Conservation (phyloP, 2,329 filamentous ascomycete genomes). For the Metarhizium humberi region DNA sequence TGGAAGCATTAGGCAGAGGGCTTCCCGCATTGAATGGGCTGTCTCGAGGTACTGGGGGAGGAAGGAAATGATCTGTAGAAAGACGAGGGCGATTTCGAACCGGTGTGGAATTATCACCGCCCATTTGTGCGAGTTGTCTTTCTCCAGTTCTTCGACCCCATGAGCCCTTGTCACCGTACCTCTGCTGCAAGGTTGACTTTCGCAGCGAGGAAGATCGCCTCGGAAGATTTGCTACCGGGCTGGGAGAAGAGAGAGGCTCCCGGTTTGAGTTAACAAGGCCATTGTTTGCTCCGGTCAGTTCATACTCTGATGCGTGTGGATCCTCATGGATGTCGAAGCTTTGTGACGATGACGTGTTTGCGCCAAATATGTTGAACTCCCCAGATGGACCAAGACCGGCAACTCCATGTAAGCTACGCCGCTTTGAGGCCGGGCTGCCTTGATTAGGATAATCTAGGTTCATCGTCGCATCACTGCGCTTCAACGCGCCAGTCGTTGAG, state of each 20-base stretch:
- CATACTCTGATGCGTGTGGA: constrained; percentile 37
- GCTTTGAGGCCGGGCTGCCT: constrained; percentile 82
- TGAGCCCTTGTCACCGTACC: constrained; percentile 59
- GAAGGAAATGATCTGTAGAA: constrained; percentile 70
- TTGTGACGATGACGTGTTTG: constrained; percentile 29
- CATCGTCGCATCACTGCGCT: constrained; percentile 86
- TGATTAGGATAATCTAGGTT: constrained; percentile 69
- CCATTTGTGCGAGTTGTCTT: constrained; percentile 41
- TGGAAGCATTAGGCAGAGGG: constrained; percentile 42
- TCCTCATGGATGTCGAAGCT: constrained; percentile 47
- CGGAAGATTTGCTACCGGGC: constrained; percentile 45
- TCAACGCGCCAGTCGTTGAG: constrained; percentile 64
- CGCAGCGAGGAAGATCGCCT: constrained; percentile 69
- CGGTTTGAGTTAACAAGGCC: constrained; percentile 12
- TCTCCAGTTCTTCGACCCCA: constrained; percentile 52
- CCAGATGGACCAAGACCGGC: constrained; percentile 46
- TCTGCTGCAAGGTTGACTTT: constrained; percentile 81
- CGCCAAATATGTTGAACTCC: constrained; percentile 71
- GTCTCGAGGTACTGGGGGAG: constrained; percentile 51
- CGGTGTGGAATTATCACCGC: constrained; percentile 47
- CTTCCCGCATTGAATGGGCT: constrained; percentile 51
- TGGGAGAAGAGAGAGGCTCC: constrained; percentile 34
- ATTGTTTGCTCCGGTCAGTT: constrained; percentile 32
- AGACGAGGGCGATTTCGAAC: constrained; percentile 59
- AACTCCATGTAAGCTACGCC: constrained; percentile 75